Conservation (phyloP, 2,329 filamentous ascomycete genomes). For the Neofusicoccum cordaticola region DNA sequence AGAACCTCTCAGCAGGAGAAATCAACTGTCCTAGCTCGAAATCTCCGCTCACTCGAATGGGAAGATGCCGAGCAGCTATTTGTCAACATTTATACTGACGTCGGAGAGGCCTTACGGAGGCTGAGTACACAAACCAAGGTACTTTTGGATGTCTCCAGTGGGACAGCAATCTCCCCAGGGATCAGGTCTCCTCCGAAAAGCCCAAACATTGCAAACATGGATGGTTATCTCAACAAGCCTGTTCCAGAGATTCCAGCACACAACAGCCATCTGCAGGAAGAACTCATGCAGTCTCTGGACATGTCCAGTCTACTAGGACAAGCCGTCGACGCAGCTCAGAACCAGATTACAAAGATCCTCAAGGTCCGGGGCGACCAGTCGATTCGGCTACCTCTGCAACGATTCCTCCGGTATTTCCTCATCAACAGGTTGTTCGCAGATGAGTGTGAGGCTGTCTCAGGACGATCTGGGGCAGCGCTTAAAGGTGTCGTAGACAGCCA, state of each 20-base stretch:
- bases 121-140: constrained; percentile 91
- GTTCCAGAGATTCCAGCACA: constrained; percentile 19
- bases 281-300: constrained; percentile 73
- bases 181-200: constrained; percentile 50
- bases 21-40: constrained; percentile 81
- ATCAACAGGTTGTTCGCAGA: constrained; percentile 81
- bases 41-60: constrained; percentile 77
- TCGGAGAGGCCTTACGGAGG: constrained; percentile 81
- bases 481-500: constrained; percentile 79
- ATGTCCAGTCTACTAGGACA: constrained; percentile 75
- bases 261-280: constrained; percentile 56
- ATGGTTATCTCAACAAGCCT: constrained; percentile 35
- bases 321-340: constrained; percentile 75
- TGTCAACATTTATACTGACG: constrained; percentile 76
- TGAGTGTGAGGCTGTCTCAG: constrained; percentile 81
- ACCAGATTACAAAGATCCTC: constrained; percentile 69
- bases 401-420: constrained; percentile 78
- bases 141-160: constrained; percentile 88
- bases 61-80: constrained; percentile 83
- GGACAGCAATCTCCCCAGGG: constrained; percentile 52
- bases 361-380: constrained; percentile 75
- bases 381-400: constrained; percentile 62
- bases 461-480: constrained; percentile 69
- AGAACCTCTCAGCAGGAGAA: constrained; percentile 80
- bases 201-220: constrained; percentile 42